Evolutionary conservation across 768 basidiomycete genomes (phyloP), one percentile per base, ranked within the genome.

Genomic region (Daedaleopsis sinensis): DNA sequence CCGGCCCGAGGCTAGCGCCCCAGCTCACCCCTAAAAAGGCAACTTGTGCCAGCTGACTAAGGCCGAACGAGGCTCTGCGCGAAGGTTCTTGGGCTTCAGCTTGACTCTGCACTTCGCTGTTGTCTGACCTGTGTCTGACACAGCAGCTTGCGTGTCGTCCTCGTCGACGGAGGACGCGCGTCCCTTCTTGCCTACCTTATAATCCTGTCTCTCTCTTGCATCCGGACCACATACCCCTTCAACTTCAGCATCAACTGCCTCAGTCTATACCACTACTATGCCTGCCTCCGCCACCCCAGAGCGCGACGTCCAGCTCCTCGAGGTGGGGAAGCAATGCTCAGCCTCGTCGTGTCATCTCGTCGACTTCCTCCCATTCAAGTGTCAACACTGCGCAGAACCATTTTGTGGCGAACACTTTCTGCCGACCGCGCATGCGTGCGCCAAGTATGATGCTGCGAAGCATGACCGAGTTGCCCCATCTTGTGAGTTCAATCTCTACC

Each of bases 321-420:
- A 77, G 43, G 72, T 94, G 65, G 90, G 91, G 8, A 81, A 84
- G 59, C 88, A 91, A 67, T 94, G 93, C 74, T 84, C 88, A 15
- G 79, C 84, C 53, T 71, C 82, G 0, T 74, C 83, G 1, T 94
- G 93, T 74, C 73, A 80, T 32, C 81, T 90, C 63, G 82, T 93
- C 69, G 93, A 94, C 78, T 94, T 93, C 66, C 78, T 94, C 12
- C 92, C 93, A 0, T 90, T 94, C 80, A 90, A 88, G 74, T 95
- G 93, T 72, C 87, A 90, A 52, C 90, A 93, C 68, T 95, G 93
- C 72, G 70, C 79, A 15, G 72, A 80, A 16, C 78, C 80, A 0
- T 94, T 86, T 76, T 95, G 93, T 67, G 84, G 85, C 44, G 89
- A 92, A 13, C 93, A 95, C 70, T 94, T 88, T 77, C 83, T 82